A percentile compares a stretch with the other conserved stretches of the same genome.
These are phyloP conservation scores for Tulasnella sp. DNA, from an alignment of 768 basidiomycete species.

Conservation along the genomic window DNA sequence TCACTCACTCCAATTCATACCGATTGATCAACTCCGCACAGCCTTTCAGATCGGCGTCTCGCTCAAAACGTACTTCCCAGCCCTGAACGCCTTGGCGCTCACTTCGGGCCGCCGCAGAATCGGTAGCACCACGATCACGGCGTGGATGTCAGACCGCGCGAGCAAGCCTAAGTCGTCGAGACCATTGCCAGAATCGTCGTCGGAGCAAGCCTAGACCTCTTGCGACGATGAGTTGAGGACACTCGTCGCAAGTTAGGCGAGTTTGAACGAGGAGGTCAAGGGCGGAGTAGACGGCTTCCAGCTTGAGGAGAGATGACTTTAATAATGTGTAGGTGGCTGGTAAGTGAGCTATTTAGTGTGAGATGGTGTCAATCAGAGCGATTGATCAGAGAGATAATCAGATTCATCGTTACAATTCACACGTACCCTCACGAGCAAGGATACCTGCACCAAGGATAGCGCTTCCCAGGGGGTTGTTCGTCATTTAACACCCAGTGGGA, in stretches of 20 bases:
- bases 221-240: slow-evolving; percentile 34
- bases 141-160: slow-evolving; percentile 52
- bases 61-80: slow-evolving; percentile 76
- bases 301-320: slow-evolving; percentile 28
- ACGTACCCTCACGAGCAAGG: slow-evolving; percentile 69
- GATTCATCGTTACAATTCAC: no score
- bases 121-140: slow-evolving; percentile 67
- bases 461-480: slow-evolving; percentile 33
- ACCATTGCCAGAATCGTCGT: slow-evolving; percentile 33
- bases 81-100: slow-evolving; percentile 36
- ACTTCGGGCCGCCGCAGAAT: slow-evolving; percentile 67
- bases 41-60: slow-evolving; percentile 80
- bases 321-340: slow-evolving; percentile 54
- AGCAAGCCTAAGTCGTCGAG: slow-evolving; percentile 60
- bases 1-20: slow-evolving; percentile 50
- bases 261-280: slow-evolving; percentile 45
- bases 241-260: slow-evolving; percentile 39
- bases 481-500: neutral
- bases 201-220: slow-evolving; percentile 47
- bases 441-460: slow-evolving; percentile 77
- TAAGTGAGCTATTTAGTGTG: slow-evolving; percentile 59
- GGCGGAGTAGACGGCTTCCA: slow-evolving; percentile 78
- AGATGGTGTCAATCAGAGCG: no score
- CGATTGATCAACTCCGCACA: slow-evolving; percentile 53
- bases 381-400: no score